Evolutionary conservation across 1,139 yeast species (phyloP).

Genomic region (Pichia norvegensis): DNA sequence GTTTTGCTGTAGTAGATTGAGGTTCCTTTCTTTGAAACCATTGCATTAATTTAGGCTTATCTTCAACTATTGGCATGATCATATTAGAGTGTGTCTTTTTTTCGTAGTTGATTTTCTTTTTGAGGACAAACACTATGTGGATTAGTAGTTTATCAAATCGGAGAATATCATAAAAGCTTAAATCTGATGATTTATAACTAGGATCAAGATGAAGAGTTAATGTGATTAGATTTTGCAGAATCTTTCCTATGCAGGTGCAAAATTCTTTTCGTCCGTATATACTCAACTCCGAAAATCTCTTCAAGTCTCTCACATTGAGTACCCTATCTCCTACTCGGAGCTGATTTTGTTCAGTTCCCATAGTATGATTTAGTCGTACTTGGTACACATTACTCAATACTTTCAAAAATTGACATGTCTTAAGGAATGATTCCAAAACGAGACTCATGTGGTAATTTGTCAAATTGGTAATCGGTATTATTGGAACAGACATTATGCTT

Average conservation of each 20-base stretch:
- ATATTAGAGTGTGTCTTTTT: not conserved
- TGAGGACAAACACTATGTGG: not conserved
- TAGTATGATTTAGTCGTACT: conserved; percentile 13
- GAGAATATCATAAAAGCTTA: conserved; percentile 15
- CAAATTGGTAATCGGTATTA: conserved; percentile 10
- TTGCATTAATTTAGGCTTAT: too few relatives aligned
- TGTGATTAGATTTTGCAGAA: conserved; percentile 15
- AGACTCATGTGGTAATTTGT: conserved; percentile 9
- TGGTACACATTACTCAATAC: conserved; percentile 4
- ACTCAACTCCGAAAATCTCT: conserved; percentile 1
- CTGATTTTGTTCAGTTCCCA: conserved; percentile 1
- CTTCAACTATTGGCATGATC: not conserved
- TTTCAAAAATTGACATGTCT: conserved; percentile 8
- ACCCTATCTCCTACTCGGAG: conserved; percentile 3
- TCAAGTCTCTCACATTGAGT: not conserved
- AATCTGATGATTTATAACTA: not conserved
- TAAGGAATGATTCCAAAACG: conserved; percentile 10
- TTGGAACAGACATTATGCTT: conserved; percentile 11
- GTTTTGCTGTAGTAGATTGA: not conserved
- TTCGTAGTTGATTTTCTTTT: not conserved
- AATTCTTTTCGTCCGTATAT: conserved; percentile 13
- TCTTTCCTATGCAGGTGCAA: conserved; percentile 17
- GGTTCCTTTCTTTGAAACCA: not conserved
- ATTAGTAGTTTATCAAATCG: conserved; percentile 15
- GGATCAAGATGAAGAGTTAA: conserved; percentile 16